These are phyloP conservation scores for Suillus brevipes DNA, from an alignment of 768 basidiomycete species.

Conservation along the genomic window DNA sequence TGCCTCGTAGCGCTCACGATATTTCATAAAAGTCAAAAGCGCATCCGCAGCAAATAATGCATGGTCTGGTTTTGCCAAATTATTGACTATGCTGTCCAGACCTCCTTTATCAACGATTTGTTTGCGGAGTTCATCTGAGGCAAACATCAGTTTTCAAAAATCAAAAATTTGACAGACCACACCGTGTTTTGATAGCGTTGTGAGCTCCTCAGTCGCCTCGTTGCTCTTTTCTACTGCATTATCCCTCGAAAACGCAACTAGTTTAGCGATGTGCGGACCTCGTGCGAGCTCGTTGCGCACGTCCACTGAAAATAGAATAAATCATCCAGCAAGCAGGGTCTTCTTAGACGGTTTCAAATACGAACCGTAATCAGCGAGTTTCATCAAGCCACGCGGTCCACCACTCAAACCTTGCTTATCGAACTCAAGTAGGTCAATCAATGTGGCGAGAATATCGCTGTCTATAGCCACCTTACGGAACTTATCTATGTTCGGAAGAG, in stretches of 20 bases:
- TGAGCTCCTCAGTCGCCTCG: background rate
- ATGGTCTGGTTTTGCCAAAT: background rate
- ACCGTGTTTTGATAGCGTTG: background rate
- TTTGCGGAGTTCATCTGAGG: background rate
- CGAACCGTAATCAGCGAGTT: slow-evolving; percentile 1
- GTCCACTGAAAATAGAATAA: background rate
- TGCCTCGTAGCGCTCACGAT: background rate
- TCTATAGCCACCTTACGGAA: slow-evolving; percentile 19
- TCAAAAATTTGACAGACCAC: background rate
- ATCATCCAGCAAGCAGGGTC: background rate
- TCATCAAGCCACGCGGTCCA: background rate
- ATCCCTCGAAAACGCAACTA: background rate
- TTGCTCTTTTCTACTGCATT: background rate
- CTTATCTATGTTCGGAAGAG: slow-evolving; percentile 14
- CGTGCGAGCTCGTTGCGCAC: background rate
- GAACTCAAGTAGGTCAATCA: slow-evolving; percentile 22
- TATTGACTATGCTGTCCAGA: background rate
- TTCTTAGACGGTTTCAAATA: background rate
- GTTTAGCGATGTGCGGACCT: background rate
- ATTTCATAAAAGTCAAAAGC: background rate
- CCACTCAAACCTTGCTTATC: background rate
- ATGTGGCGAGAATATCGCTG: slow-evolving; percentile 14
- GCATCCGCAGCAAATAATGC: background rate
- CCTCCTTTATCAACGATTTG: background rate
- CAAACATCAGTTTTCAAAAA: background rate